Evolutionary conservation across 208 protist species (phyloP).

Genomic region (Leishmania tropica): DNA sequence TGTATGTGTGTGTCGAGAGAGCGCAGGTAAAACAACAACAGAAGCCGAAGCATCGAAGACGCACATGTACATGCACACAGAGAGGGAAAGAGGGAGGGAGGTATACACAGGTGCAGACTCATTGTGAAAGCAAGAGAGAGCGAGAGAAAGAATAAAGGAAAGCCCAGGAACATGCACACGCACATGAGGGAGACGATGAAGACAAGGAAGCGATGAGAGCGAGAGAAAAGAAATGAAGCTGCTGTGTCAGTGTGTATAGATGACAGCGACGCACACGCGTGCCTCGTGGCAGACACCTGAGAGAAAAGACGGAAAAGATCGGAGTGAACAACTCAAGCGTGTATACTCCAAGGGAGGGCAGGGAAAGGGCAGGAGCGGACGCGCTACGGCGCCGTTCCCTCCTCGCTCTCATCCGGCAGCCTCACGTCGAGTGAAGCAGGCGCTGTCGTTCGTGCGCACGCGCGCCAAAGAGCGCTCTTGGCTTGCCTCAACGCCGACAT

Average conservation of each 20-base stretch:
- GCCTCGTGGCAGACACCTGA: not conserved
- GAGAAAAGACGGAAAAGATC: not conserved
- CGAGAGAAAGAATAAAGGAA: slow-evolving; percentile 4
- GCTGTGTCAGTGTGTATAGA: not conserved
- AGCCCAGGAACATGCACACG: not conserved
- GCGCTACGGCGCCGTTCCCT: not conserved
- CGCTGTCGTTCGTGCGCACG: not conserved
- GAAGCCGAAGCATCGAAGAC: no score
- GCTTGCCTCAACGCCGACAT: slow-evolving; percentile 6
- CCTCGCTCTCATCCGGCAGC: not conserved
- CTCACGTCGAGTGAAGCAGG: not conserved
- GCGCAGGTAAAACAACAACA: no score
- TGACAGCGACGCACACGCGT: not conserved
- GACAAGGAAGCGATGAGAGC: not conserved
- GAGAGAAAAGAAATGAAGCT: no score
- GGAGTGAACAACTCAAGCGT: not conserved
- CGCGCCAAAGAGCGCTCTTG: not conserved
- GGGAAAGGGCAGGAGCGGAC: not conserved
- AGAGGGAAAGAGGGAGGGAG: not conserved
- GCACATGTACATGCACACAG: not conserved
- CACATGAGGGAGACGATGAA: not conserved
- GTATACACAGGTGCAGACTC: not conserved
- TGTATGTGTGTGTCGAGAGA: not conserved
- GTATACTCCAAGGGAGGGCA: not conserved
- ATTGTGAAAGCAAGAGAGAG: not conserved